These are phyloP conservation scores for Euphorbia peplus DNA, from an alignment of 345 rosid species.

Conservation along the genomic window DNA sequence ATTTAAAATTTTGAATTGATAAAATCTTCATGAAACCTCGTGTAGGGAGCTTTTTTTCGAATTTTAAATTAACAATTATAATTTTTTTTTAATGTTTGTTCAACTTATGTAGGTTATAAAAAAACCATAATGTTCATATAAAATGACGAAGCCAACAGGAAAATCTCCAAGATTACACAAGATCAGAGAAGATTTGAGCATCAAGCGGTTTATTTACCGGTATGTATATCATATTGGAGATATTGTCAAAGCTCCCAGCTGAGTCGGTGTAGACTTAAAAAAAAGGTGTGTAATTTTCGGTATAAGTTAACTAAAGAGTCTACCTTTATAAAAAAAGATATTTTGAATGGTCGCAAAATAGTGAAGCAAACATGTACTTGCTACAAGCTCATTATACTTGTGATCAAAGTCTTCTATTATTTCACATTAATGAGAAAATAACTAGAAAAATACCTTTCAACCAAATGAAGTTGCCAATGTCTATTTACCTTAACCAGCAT, in stretches of 20 bases:
- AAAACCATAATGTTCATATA: no score
- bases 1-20: no score
- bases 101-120: no score
- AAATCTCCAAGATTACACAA: background rate
- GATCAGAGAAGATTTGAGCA: no score
- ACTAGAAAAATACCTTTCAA: background rate
- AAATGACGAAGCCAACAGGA: background rate
- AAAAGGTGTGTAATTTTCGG: background rate
- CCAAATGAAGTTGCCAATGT: background rate
- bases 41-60: no score
- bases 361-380: background rate
- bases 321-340: background rate
- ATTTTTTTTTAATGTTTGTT: no score
- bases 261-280: background rate
- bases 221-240: background rate
- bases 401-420: background rate
- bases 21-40: no score
- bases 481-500: background rate
- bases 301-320: background rate
- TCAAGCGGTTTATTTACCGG: background rate
- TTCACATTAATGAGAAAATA: background rate
- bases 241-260: background rate
- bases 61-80: no score
- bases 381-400: background rate
- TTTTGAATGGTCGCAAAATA: background rate